These are phyloP conservation scores for Brettanomyces sp. DNA, from an alignment of 805 yeast species.

Conservation along the genomic window DNA sequence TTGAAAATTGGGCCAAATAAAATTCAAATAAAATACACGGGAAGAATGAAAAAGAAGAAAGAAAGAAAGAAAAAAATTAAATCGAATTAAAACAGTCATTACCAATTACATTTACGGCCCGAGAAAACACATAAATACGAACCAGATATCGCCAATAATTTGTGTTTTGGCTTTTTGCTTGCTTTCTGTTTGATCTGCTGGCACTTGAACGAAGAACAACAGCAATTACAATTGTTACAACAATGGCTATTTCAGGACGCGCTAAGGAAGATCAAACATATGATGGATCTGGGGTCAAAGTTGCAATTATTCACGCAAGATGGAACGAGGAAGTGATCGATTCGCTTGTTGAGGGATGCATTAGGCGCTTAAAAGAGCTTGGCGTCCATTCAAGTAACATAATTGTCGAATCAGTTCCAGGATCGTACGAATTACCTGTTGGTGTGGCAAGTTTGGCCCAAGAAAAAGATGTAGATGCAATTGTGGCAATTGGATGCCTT, in stretches of 20 bases:
- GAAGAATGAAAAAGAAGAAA: too few species aligned
- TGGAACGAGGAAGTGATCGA: slow-evolving; percentile 81
- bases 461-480: slow-evolving; percentile 58
- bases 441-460: slow-evolving; percentile 52
- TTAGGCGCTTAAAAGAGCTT: slow-evolving; percentile 43
- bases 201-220: too few species aligned
- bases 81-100: too few species aligned
- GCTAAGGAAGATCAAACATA: slow-evolving; percentile 38
- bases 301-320: slow-evolving; percentile 92
- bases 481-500: slow-evolving; percentile 88
- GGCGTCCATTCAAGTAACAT: slow-evolving; percentile 77
- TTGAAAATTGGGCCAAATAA: too few species aligned
- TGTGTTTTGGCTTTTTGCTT: too few species aligned
- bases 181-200: too few species aligned
- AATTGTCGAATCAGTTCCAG: slow-evolving; percentile 80
- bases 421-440: slow-evolving; percentile 87
- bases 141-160: too few species aligned
- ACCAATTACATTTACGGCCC: too few species aligned
- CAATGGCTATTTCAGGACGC: slow-evolving; percentile 71
- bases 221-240: not conserved
- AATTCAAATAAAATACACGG: too few species aligned
- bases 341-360: slow-evolving; percentile 72
- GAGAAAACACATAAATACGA: too few species aligned
- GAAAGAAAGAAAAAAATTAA: too few species aligned
- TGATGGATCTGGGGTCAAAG: slow-evolving; percentile 54